Conservation (phyloP, 2,329 filamentous ascomycete species). For the Cladosporium sphaerospermum region DNA sequence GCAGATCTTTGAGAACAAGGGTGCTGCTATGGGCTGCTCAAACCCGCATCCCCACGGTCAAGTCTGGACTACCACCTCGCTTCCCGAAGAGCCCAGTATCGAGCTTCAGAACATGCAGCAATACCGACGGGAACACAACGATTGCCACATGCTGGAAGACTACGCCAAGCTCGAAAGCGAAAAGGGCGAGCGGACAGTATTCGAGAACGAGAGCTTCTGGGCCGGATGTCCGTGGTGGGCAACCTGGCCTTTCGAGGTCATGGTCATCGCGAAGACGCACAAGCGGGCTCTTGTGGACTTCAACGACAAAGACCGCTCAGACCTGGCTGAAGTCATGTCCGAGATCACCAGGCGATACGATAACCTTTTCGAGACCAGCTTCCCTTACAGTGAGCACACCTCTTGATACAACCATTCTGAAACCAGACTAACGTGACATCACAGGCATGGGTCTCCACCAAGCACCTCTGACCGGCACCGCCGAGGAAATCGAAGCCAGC, state of each 20-base stretch:
- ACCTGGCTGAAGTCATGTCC: conserved; percentile 76
- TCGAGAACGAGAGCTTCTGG: conserved; percentile 77
- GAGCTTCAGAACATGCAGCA: conserved; percentile 73
- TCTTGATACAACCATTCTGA: too few relatives aligned
- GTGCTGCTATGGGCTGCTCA: conserved; percentile 94
- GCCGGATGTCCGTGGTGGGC: conserved; percentile 97
- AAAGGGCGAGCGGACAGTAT: conserved; percentile 80
- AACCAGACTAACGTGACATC: conserved; percentile 17
- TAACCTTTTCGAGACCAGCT: conserved; percentile 93
- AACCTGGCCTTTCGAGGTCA: conserved; percentile 92
- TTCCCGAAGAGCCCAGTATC: conserved; percentile 80
- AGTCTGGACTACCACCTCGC: conserved; percentile 84
- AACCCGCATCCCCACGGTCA: conserved; percentile 98
- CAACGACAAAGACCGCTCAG: conserved; percentile 59
- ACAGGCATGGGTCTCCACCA: conserved; percentile 88
- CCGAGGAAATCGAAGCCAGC: conserved; percentile 77
- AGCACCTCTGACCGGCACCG: conserved; percentile 74
- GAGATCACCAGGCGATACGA: conserved; percentile 90
- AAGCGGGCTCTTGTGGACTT: conserved; percentile 81
- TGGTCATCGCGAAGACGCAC: conserved; percentile 79
- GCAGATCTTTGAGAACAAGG: conserved; percentile 99
- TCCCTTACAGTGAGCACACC: conserved; percentile 70
- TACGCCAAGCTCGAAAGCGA: conserved; percentile 77
- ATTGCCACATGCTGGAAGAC: conserved; percentile 73
- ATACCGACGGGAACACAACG: conserved; percentile 67